Percentiles rank a stretch among this genome's conserved stretches.
phyloP scores from a whole-genome alignment of 139 green algal genomes.

The Astrephomene gubernaculifera region DNA sequence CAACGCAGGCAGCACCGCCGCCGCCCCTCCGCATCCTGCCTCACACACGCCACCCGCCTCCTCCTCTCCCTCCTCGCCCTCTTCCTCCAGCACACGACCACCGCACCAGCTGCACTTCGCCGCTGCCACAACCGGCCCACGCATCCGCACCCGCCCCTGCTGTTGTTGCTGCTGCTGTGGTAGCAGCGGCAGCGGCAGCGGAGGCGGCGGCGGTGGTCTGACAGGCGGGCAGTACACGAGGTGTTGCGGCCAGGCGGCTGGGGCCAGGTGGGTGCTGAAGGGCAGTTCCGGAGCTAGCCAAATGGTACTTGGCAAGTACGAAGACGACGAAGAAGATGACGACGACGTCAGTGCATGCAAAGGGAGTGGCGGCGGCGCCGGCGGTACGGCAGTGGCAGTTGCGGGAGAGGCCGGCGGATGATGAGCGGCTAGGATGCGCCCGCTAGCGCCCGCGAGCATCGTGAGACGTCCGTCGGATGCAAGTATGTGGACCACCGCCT shows the following conservation, averaged over 20 bases:
- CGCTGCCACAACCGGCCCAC: background rate
- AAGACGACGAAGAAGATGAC: too few species aligned
- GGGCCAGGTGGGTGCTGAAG: background rate
- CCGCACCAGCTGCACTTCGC: conserved; percentile 11
- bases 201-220: background rate
- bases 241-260: conserved; percentile 8
- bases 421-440: background rate
- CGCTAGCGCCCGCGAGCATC: background rate
- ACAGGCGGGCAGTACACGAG: background rate
- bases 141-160: background rate
- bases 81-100: too few species aligned
- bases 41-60: background rate
- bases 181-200: background rate
- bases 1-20: background rate
- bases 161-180: background rate
- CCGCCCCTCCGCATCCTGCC: background rate
- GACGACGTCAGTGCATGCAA: too few species aligned
- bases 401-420: background rate
- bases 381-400: too few species aligned
- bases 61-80: too few species aligned
- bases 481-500: background rate
- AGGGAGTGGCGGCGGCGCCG: too few species aligned
- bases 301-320: too few species aligned
- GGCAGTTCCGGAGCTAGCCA: background rate
- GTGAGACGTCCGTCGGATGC: background rate